Evolutionary conservation across 306 rosid species (phyloP), one percentile per base, ranked within the genome.

Genomic region (Macrotyloma uniflorum): DNA sequence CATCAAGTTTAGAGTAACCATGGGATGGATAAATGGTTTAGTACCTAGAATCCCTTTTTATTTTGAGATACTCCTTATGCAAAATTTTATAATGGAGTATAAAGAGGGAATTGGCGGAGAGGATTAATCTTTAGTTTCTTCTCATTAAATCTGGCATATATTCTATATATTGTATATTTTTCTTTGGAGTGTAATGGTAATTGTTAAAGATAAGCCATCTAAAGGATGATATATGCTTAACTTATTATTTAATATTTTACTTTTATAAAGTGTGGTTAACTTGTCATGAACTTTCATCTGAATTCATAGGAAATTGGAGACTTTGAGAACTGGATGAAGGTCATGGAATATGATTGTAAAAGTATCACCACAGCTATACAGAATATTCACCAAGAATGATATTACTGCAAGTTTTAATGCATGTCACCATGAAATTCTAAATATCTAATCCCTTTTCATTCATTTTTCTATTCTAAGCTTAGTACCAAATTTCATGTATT

Each of bases 311-410:
- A 90, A 86, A 86, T 90, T 69, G 94, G 94, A 50, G 94, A 90
- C 81, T 90, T 90, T 47, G 91, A 89, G 85, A 85, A 87, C 80
- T 86, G 89, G 92, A 88, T 86, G 90, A 89, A 83, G 91, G 67
- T 79, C 80, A 85, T 88, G 85, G 91, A 88, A 67, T 85, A 82
- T 45, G 93, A 88, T 47, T 85, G 90, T 84, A 90, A 86, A 83
- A 87, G 85, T 77, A 78, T 90, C 87, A 86, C 74, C 66, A 72
- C 90, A 13, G 91, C 94, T 49, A 87, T 90, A 73, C 86, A 84
- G 30, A 88, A 87, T 74, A 90, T 90, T 72, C 88, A 88, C 63
- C 88, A 86, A 68, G 86, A 80, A 19, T 90, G 81, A 90, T 75
- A 69, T 66, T 54, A 66, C 61, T 45, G 72, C 79, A 46, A 70